Evolutionary conservation across 805 yeast genomes (phyloP).

Genomic region (Teunomyces tritomae): DNA sequence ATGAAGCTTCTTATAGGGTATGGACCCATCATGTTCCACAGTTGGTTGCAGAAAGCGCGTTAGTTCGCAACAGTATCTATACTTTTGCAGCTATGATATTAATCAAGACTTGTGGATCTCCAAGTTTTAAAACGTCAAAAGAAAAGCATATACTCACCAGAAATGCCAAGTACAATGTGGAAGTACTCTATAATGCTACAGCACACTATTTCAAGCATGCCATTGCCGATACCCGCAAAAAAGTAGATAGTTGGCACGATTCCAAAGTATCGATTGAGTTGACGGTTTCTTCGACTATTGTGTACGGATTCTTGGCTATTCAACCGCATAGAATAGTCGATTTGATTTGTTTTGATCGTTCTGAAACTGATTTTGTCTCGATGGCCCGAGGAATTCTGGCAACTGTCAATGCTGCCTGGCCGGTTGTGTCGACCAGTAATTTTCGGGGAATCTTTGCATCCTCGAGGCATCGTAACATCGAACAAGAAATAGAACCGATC

Average conservation of each 20-base stretch:
- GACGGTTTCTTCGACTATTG: constrained; percentile 17
- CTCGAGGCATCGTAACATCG: constrained; percentile 2
- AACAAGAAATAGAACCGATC: constrained; percentile 6
- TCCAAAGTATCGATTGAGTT: constrained; percentile 12
- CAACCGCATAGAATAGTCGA: constrained; percentile 32
- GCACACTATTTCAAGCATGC: constrained; percentile 21
- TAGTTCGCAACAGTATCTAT: constrained; percentile 25
- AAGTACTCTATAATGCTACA: background rate
- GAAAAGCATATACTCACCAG: background rate
- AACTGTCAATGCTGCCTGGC: constrained; percentile 1
- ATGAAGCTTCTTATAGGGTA: constrained; percentile 15
- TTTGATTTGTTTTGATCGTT: constrained; percentile 21
- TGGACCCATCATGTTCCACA: constrained; percentile 27
- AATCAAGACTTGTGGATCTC: constrained; percentile 11
- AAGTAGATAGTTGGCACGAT: constrained; percentile 4
- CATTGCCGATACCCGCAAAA: constrained; percentile 11
- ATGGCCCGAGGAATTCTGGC: constrained; percentile 16
- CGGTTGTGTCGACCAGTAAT: background rate
- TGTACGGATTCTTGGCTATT: constrained; percentile 28
- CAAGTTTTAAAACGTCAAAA: constrained; percentile 15
- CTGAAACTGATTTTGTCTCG: constrained; percentile 20
- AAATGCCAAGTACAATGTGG: background rate
- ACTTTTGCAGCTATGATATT: constrained; percentile 19
- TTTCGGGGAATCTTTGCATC: background rate
- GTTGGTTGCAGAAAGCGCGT: constrained; percentile 19